Evolutionary conservation across 1,139 yeast genomes (phyloP).

Genomic region (Groenewaldozyma auringiensis): DNA sequence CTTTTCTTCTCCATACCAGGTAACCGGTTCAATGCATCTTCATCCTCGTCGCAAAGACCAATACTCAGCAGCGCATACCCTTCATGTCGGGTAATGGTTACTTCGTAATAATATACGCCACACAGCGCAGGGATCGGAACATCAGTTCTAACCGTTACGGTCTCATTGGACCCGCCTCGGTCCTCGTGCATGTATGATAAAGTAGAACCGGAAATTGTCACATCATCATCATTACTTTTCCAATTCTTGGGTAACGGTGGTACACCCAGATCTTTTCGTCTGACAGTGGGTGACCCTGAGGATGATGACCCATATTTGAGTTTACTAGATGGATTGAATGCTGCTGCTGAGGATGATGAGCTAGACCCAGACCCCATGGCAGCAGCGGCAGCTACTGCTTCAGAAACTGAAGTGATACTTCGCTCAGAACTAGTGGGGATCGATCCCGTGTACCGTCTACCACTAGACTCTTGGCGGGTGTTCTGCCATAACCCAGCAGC

Average conservation of each 20-base stretch:
- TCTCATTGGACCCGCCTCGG: conserved; percentile 11
- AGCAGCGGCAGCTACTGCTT: background rate
- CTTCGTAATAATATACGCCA: conserved; percentile 54
- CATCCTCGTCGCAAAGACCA: conserved; percentile 28
- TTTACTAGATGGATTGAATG: background rate
- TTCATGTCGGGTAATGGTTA: conserved; percentile 22
- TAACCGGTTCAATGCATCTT: conserved; percentile 28
- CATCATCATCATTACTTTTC: conserved; percentile 15
- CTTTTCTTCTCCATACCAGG: conserved; percentile 42
- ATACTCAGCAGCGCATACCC: conserved; percentile 24
- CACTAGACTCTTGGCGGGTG: background rate
- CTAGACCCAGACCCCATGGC: background rate
- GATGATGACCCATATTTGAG: background rate
- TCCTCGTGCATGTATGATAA: background rate
- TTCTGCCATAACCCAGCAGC: conserved; percentile 14
- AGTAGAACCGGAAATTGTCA: conserved; percentile 8
- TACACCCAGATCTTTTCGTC: conserved; percentile 14
- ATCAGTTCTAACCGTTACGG: conserved; percentile 35
- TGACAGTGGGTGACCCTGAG: conserved; percentile 1
- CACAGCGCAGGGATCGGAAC: conserved; percentile 36
- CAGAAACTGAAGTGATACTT: background rate
- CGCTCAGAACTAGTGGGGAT: background rate
- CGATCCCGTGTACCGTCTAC: background rate
- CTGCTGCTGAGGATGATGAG: background rate
- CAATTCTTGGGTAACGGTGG: conserved; percentile 22